Evolutionary conservation across 768 basidiomycete genomes (phyloP).

Genomic region (Boletus rex-veris): DNA sequence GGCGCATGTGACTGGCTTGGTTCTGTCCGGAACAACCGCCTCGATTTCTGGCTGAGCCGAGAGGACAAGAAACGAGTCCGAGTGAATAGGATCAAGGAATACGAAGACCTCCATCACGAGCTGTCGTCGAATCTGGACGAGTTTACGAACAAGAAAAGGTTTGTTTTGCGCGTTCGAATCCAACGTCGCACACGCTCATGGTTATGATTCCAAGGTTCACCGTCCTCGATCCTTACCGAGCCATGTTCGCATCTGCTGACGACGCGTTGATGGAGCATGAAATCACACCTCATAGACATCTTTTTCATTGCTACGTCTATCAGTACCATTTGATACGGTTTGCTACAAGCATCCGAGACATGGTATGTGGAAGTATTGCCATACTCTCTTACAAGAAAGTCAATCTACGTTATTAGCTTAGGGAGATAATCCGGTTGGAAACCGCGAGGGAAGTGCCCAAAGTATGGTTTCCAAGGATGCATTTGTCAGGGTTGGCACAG

Average conservation of each 20-base stretch:
- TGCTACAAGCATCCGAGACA: constrained; percentile 27
- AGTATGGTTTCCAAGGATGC: constrained; percentile 56
- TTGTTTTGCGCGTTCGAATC: constrained; percentile 21
- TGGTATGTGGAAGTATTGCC: constrained; percentile 29
- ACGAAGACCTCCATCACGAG: constrained; percentile 36
- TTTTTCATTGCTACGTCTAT: constrained; percentile 75
- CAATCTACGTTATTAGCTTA: constrained; percentile 41
- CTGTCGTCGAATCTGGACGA: constrained; percentile 38
- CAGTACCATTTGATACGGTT: constrained; percentile 51
- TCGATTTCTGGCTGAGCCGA: constrained; percentile 36
- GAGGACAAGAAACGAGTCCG: constrained; percentile 31
- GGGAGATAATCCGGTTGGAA: constrained; percentile 56
- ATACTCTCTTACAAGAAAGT: background rate
- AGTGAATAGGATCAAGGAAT: constrained; percentile 34
- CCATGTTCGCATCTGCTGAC: constrained; percentile 41
- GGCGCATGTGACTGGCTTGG: constrained; percentile 51
- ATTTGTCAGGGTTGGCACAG: constrained; percentile 33
- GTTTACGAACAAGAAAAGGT: constrained; percentile 56
- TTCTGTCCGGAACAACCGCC: constrained; percentile 33
- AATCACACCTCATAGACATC: constrained; percentile 59
- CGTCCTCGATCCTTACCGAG: constrained; percentile 61
- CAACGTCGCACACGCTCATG: background rate
- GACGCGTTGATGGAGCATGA: constrained; percentile 32
- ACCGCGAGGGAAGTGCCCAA: constrained; percentile 36
- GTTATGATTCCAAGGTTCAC: constrained; percentile 33